Base-by-base conservation (phyloP, 108 stramenopile genomes). In the Skeletonema menzelii region DNA sequence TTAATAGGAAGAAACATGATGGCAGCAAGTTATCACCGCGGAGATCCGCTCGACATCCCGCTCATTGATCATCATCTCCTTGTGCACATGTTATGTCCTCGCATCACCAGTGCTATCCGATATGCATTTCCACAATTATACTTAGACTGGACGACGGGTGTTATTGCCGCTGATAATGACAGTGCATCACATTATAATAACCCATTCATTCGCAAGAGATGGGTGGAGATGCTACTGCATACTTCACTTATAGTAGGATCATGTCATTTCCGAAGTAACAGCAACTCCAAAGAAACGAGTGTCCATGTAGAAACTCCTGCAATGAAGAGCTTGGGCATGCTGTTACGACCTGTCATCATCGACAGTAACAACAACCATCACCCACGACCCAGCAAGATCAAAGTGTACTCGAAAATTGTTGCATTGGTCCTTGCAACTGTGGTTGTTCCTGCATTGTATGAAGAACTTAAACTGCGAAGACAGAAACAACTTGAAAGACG, bases 11-110 rank as follows among this genome's bases (percentile, higher is more conserved):
- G n/a, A 42, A 2, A 44, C 10, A 47, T 47, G 0, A 19, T 47
- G 19, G 49, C 19, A 53, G 49, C 59, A 11, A 42, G 15, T 0
- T 70, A 53, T 35, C 80, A 69, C 15, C 73, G 73, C 38, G 69
- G 80, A 8, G 80, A 82, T 59, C 73, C 80, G 5, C 80, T 82
- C 17, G 80, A 82, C 55, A 75, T 82, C 31, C 80, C 80, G 24
- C 59, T 75, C 28, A 82, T 82, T 26, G 80, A 82, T 46, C 56
- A 82, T 24, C 73, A 82, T 47, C 65, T 82, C 37, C 60, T 72
- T 1, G 61, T 67, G 31, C 69, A 68, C 14, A 27, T 82, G 32
- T 34, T 82, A 13, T 57, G 75, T 27, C 80, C 80, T 0, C 73
- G 80, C 12, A 56, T 82, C 14, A 65, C 64, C 32, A 82, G 47